Conservation (phyloP, 345 rosid genomes). For the Viola odorata region DNA sequence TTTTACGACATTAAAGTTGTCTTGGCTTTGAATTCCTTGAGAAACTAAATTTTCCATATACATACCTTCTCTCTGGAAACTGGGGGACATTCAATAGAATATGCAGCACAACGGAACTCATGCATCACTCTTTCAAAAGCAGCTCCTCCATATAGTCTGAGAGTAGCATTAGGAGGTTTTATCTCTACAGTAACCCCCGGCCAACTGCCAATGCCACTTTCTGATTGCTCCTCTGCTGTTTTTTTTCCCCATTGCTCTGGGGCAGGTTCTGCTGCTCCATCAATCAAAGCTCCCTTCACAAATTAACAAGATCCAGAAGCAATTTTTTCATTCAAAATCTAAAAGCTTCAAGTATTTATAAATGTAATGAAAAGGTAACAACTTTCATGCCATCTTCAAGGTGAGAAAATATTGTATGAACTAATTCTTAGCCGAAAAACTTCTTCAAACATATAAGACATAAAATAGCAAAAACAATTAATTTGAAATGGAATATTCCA, state of each 20-base stretch:
- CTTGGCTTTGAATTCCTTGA: neutral
- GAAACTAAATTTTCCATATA: neutral
- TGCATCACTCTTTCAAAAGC: slow-evolving; percentile 95
- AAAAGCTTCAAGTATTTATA: neutral
- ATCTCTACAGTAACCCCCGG: slow-evolving; percentile 70
- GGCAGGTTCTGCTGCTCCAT: slow-evolving; percentile 98
- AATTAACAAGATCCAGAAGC: slow-evolving; percentile 15
- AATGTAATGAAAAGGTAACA: neutral
- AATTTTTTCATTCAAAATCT: slow-evolving; percentile 10
- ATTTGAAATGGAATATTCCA: neutral
- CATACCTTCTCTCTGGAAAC: slow-evolving; percentile 92
- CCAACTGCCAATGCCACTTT: slow-evolving; percentile 94
- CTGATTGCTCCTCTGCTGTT: slow-evolving; percentile 71
- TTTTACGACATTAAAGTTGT: slow-evolving; percentile 6
- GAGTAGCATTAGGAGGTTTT: slow-evolving; percentile 88
- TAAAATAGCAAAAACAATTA: neutral
- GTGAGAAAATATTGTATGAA: neutral
- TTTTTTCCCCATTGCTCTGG: slow-evolving; percentile 99
- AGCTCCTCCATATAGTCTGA: slow-evolving; percentile 95
- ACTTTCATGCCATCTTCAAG: neutral
- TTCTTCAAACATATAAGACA: neutral
- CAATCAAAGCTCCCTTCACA: slow-evolving; percentile 73
- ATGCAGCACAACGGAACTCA: slow-evolving; percentile 93
- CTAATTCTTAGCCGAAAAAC: neutral
- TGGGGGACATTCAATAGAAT: slow-evolving; percentile 88